These are phyloP conservation scores for Scytalidium sp. DNA, from an alignment of 2,329 filamentous ascomycete species.

Conservation along the genomic window DNA sequence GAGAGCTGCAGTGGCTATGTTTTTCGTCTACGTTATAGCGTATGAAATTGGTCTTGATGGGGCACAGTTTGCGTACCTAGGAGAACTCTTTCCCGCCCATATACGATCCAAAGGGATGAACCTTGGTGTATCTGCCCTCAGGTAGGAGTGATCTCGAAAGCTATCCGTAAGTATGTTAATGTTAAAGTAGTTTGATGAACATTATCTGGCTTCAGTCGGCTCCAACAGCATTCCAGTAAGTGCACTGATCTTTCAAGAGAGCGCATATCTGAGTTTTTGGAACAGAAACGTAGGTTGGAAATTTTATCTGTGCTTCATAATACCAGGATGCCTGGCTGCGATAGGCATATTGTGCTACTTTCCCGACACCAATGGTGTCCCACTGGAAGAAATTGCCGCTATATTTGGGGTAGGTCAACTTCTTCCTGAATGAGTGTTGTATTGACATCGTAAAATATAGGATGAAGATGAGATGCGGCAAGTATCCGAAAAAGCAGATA, in stretches of 20 bases:
- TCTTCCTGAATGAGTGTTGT: no score
- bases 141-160: no score
- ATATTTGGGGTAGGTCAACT: constrained; percentile 7
- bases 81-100: constrained; percentile 10
- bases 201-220: neutral
- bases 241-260: no score
- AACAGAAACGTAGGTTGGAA: constrained; percentile 4
- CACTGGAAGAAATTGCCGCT: constrained; percentile 5
- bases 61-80: constrained; percentile 1
- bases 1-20: constrained; percentile 3
- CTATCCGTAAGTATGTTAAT: no score
- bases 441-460: no score
- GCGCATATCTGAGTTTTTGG: no score
- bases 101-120: constrained; percentile 7
- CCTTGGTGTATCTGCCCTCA: neutral
- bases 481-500: no score
- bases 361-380: constrained; percentile 1
- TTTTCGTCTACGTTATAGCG: constrained; percentile 4
- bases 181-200: neutral
- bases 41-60: neutral
- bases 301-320: constrained; percentile 5
- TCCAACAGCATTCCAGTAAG: constrained; percentile 1
- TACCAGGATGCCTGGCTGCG: neutral
- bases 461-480: no score
- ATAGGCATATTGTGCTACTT: neutral